Evolutionary conservation across 2,329 filamentous ascomycete species (phyloP).

Genomic region (Aspergillus nomiae): DNA sequence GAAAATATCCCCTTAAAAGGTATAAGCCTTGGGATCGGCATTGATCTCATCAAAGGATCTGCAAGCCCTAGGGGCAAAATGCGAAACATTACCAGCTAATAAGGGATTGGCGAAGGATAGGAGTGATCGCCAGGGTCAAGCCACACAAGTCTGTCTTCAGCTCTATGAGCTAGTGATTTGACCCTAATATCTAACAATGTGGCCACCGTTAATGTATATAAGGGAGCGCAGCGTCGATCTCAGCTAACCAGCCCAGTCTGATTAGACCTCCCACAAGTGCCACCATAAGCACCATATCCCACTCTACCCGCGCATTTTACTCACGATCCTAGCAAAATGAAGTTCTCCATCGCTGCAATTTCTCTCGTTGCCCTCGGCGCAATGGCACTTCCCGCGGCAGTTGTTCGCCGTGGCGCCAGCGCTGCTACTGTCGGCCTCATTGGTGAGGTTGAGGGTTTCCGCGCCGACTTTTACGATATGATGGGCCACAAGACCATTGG

Average conservation of each 20-base stretch:
- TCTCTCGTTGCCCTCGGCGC: slow-evolving; percentile 4
- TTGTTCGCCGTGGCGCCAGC: slow-evolving; percentile 4
- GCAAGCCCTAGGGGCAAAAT: not conserved
- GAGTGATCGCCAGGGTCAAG: slow-evolving; percentile 3
- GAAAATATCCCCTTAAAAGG: not conserved
- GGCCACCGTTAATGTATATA: not conserved
- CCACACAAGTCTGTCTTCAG: not conserved
- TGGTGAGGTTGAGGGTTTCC: slow-evolving; percentile 2
- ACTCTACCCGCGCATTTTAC: not conserved
- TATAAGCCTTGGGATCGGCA: not conserved
- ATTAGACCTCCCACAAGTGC: not conserved
- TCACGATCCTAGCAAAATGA: not conserved
- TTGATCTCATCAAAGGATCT: not conserved
- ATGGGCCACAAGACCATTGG: slow-evolving; percentile 10
- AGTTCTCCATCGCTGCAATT: not conserved
- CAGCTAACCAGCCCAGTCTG: not conserved
- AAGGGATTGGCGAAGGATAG: not conserved
- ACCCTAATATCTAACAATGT: not conserved
- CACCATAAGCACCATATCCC: not conserved
- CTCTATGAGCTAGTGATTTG: not conserved
- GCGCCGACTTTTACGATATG: slow-evolving; percentile 5
- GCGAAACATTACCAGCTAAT: not conserved
- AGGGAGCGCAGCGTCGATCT: not conserved
- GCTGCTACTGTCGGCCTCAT: slow-evolving; percentile 4
- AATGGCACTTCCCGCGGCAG: not conserved